Percentiles rank a stretch among this genome's conserved stretches.
Conservation (phyloP, 345 rosid genomes). For the Eutrema heterophyllum region DNA sequence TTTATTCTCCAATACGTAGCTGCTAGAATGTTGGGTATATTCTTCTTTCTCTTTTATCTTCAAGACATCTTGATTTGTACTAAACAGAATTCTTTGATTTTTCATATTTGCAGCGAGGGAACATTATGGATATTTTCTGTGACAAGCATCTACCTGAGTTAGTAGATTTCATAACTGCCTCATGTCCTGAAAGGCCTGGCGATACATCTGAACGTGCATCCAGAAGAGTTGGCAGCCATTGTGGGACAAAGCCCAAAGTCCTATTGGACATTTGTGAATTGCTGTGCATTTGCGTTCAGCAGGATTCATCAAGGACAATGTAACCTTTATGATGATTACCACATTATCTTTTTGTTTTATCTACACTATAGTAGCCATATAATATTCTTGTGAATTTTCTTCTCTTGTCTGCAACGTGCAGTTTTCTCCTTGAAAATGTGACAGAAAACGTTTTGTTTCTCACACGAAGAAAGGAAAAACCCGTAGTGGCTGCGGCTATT, state of each 20-base stretch:
- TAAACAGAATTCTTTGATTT: background rate
- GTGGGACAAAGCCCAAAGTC: constrained; percentile 55
- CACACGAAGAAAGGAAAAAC: constrained; percentile 67
- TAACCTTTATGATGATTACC: constrained; percentile 34
- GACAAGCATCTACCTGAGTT: constrained; percentile 82
- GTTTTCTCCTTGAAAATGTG: constrained; percentile 64
- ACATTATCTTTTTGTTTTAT: background rate
- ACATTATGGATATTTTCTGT: constrained; percentile 63
- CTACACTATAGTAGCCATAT: constrained; percentile 9
- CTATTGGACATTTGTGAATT: constrained; percentile 78
- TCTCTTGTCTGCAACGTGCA: constrained; percentile 53
- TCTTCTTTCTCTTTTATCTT: constrained; percentile 4
- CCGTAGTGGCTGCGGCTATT: constrained; percentile 80
- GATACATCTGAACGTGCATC: constrained; percentile 39
- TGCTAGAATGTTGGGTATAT: constrained; percentile 23
- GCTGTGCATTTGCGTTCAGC: constrained; percentile 71
- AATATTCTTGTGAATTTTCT: background rate
- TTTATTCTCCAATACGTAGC: constrained; percentile 7
- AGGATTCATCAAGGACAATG: constrained; percentile 79
- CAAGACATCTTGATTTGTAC: background rate
- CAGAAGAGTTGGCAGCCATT: constrained; percentile 43
- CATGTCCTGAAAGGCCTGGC: constrained; percentile 50
- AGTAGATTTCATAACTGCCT: constrained; percentile 66
- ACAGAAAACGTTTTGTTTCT: constrained; percentile 70
- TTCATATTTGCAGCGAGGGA: constrained; percentile 58